These are phyloP conservation scores for Ambrosia trifida DNA, from an alignment of 129 eudicot genomes.

Conservation along the genomic window DNA sequence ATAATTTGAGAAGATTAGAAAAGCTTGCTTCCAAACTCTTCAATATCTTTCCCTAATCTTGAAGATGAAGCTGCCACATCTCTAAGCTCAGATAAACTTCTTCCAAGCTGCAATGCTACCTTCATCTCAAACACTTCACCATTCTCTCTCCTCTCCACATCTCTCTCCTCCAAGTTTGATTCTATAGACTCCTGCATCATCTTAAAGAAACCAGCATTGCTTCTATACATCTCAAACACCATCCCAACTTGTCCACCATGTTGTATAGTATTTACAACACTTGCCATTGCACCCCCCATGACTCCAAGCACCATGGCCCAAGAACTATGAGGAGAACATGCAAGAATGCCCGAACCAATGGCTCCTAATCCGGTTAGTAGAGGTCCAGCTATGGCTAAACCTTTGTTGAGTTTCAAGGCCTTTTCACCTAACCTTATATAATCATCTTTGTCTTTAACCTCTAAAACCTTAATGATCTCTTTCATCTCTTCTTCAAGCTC, in stretches of 20 bases:
- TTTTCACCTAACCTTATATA: conserved; percentile 59
- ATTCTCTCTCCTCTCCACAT: conserved; percentile 51
- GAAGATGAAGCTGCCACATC: conserved; percentile 47
- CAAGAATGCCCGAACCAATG: conserved; percentile 45
- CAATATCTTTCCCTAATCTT: conserved; percentile 23
- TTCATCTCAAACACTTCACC: conserved; percentile 71
- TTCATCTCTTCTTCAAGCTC: conserved; percentile 64
- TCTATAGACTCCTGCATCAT: conserved; percentile 53
- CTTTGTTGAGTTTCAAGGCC: conserved; percentile 60
- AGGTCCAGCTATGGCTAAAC: conserved; percentile 58
- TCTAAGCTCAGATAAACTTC: conserved; percentile 64
- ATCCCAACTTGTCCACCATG: conserved; percentile 89
- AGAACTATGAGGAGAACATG: conserved; percentile 29
- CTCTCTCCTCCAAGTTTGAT: conserved; percentile 46
- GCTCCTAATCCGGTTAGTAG: conserved; percentile 60
- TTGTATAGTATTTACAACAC: conserved; percentile 54
- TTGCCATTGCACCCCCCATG: conserved; percentile 59
- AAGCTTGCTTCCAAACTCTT: conserved; percentile 72
- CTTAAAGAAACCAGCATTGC: conserved; percentile 73
- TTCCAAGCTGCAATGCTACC: conserved; percentile 65
- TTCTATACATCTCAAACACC: conserved; percentile 78
- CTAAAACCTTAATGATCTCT: conserved; percentile 42
- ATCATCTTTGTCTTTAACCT: conserved; percentile 56
- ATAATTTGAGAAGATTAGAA: conserved; percentile 32
- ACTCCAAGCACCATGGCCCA: conserved; percentile 61